A percentile compares a stretch with the other conserved stretches of the same genome.
Evolutionary conservation across 345 rosid genomes (phyloP).

Genomic region (Trapa incisa): DNA sequence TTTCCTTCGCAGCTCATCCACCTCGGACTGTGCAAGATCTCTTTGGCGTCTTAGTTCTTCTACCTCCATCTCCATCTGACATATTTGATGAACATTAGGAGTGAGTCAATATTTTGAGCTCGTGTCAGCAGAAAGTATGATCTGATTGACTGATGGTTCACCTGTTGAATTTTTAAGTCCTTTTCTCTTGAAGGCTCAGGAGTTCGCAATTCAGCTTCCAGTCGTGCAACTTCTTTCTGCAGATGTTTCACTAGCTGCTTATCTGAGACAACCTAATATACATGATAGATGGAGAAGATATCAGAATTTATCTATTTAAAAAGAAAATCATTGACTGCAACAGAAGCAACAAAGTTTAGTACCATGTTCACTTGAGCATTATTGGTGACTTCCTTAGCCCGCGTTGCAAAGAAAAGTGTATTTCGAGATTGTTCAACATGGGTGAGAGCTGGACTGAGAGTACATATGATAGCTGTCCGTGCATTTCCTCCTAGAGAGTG

Average conservation of each 20-base stretch:
- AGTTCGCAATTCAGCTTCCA: slow-evolving; percentile 95
- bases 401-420: slow-evolving; percentile 84
- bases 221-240: slow-evolving; percentile 94
- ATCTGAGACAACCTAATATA: slow-evolving; percentile 74
- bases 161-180: slow-evolving; percentile 82
- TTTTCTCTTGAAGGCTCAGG: slow-evolving; percentile 86
- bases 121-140: too few relatives aligned
- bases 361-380: slow-evolving; percentile 99
- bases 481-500: slow-evolving; percentile 99
- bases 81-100: background rate
- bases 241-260: slow-evolving; percentile 96
- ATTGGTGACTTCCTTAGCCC: slow-evolving; percentile 99
- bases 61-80: slow-evolving; percentile 90
- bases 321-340: background rate
- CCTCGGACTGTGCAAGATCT: slow-evolving; percentile 72
- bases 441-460: slow-evolving; percentile 80
- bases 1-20: slow-evolving; percentile 69
- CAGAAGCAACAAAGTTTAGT: slow-evolving; percentile 10
- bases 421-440: slow-evolving; percentile 97
- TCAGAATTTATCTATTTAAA: background rate
- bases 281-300: background rate
- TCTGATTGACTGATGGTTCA: slow-evolving; percentile 9
- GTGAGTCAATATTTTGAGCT: background rate
- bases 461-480: slow-evolving; percentile 94
- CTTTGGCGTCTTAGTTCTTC: slow-evolving; percentile 83